Evolutionary conservation across 176 grass and related monocot genomes (phyloP).

Genomic region (Oryza glaberrima): DNA sequence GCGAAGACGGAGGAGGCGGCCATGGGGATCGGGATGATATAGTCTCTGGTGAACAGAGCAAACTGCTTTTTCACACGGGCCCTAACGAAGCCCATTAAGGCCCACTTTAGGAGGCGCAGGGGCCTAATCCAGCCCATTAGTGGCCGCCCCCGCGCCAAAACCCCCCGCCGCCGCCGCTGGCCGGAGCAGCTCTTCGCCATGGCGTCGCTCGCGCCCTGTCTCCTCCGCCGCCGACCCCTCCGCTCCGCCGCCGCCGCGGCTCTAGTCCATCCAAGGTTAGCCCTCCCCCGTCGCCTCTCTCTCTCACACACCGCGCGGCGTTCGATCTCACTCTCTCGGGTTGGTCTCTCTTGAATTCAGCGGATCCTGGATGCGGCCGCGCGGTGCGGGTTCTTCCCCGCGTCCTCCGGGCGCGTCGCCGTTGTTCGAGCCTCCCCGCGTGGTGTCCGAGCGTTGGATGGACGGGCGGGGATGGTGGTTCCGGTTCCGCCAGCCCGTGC

Average conservation of each 20-base stretch:
- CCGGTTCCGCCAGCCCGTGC: constrained; percentile 31
- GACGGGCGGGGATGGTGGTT: background rate
- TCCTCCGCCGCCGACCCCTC: constrained; percentile 1
- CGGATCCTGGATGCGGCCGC: constrained; percentile 4
- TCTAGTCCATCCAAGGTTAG: constrained; percentile 21
- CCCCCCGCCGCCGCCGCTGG: background rate
- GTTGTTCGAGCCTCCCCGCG: constrained; percentile 3
- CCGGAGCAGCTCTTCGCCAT: constrained; percentile 24
- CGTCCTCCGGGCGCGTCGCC: background rate
- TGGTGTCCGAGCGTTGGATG: background rate
- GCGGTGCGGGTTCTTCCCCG: background rate
- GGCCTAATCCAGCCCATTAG: too few relatives aligned
- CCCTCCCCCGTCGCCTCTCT: background rate
- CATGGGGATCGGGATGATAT: too few relatives aligned
- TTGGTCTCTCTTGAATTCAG: constrained; percentile 30
- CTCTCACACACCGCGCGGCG: background rate
- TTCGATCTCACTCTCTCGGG: background rate
- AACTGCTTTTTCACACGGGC: too few relatives aligned
- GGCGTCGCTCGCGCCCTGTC: constrained; percentile 30
- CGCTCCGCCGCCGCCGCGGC: background rate
- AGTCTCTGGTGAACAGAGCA: too few relatives aligned
- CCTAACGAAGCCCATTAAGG: too few relatives aligned
- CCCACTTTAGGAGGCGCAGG: too few relatives aligned
- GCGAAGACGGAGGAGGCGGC: too few relatives aligned
- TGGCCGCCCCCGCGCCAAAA: too few relatives aligned